phyloP scores from a whole-genome alignment of 2,329 filamentous ascomycete species.

The Neonectria neomacrospora region DNA sequence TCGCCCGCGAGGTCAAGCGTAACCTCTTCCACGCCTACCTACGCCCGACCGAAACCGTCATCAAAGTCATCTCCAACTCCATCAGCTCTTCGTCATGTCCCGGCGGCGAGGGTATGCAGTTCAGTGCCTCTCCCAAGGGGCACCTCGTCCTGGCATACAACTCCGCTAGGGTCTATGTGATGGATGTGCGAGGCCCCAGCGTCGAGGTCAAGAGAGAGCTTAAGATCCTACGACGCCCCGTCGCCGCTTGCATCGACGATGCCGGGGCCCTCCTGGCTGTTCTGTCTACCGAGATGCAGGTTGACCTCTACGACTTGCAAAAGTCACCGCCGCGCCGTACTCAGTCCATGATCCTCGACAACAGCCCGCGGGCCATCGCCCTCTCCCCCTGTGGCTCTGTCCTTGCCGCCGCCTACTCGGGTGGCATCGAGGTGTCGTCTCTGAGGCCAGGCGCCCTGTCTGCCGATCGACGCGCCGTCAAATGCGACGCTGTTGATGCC shows the following conservation, averaged over 20 bases:
- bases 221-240: constrained; percentile 80
- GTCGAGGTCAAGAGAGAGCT: constrained; percentile 79
- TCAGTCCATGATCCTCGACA: constrained; percentile 81
- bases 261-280: constrained; percentile 82
- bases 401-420: constrained; percentile 84
- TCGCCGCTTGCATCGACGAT: constrained; percentile 82
- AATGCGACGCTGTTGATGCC: constrained; percentile 80
- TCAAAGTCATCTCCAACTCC: constrained; percentile 85
- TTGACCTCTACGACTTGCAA: constrained; percentile 83
- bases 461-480: constrained; percentile 79
- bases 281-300: constrained; percentile 82
- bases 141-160: constrained; percentile 83
- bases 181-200: constrained; percentile 71
- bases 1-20: constrained; percentile 77
- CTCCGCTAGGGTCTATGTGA: constrained; percentile 83
- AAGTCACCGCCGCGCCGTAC: constrained; percentile 73
- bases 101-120: constrained; percentile 86
- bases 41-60: constrained; percentile 74
- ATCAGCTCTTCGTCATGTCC: constrained; percentile 86
- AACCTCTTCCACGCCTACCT: constrained; percentile 83
- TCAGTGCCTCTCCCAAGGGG: constrained; percentile 80
- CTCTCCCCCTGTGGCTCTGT: constrained; percentile 85
- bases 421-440: constrained; percentile 88
- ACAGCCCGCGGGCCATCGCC: constrained; percentile 80
- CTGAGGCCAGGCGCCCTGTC: constrained; percentile 71